Conservation (phyloP, 2,329 filamentous ascomycete genomes). For the Knufia fluminis region DNA sequence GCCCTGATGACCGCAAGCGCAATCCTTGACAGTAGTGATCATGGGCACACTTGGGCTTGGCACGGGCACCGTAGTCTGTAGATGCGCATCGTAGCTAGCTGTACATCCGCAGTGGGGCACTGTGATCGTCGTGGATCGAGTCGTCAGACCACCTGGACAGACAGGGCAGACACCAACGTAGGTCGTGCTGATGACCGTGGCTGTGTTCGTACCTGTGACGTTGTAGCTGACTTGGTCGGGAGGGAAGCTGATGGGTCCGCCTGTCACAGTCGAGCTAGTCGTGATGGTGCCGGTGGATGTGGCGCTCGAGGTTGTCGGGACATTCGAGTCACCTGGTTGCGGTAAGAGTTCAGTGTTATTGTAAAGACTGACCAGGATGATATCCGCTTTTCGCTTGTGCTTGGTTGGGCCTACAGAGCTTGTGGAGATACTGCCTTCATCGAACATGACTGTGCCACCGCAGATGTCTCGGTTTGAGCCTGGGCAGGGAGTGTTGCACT, state of each 20-base stretch:
- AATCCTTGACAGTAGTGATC: slow-evolving; percentile 13
- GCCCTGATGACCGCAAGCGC: background rate
- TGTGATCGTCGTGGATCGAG: slow-evolving; percentile 16
- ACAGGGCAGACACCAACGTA: slow-evolving; percentile 18
- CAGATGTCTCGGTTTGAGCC: slow-evolving; percentile 14
- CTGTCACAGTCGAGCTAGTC: background rate
- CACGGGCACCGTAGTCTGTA: background rate
- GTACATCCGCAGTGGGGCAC: slow-evolving; percentile 18
- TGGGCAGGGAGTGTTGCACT: slow-evolving; percentile 17
- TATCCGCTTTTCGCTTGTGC: slow-evolving; percentile 9
- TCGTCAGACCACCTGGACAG: slow-evolving; percentile 11
- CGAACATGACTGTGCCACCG: slow-evolving; percentile 11
- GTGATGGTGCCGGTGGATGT: slow-evolving; percentile 1
- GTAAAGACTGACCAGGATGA: slow-evolving; percentile 13
- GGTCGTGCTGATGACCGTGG: slow-evolving; percentile 16
- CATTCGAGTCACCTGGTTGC: background rate
- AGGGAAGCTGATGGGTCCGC: background rate
- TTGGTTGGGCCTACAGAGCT: slow-evolving; percentile 2
- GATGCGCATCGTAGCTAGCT: slow-evolving; percentile 4
- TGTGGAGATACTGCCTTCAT: background rate
- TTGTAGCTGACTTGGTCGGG: background rate
- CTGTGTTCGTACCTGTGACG: slow-evolving; percentile 6
- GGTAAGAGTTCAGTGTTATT: slow-evolving; percentile 12
- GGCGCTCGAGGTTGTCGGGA: slow-evolving; percentile 4
- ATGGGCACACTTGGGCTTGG: slow-evolving; percentile 14